Evolutionary conservation across 1,284 basidiomycete genomes (phyloP), one percentile per base, ranked within the genome.

Genomic region (Heimioporus retisporus): DNA sequence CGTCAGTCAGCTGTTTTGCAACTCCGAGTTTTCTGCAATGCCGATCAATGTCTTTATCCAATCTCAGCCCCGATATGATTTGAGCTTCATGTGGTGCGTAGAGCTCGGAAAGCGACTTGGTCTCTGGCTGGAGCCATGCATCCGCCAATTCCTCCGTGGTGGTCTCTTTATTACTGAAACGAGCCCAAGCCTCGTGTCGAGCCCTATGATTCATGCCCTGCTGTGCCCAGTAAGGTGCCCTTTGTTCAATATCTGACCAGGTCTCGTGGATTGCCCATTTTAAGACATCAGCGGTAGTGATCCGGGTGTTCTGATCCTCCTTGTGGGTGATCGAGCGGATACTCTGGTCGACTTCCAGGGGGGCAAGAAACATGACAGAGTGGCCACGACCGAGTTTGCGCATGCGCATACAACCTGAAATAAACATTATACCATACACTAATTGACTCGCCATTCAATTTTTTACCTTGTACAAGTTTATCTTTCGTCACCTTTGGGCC

Each of bases 201-300:
- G 66, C 69, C 18, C 71, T 48, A 62, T 82, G 81, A 51, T 85
- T 80, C 10, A 81, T 56, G 2, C 85, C 86, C 73, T 87, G 86
- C 57, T 81, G 77, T 25, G 73, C 80, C 85, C 85, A 86, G 28
- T 82, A 79, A 28, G 83, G 77, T 55, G 80, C 68, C 60, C 81
- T 72, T 8, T 21, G 46, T 19, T 21, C 14, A 19, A 48, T 48
- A 8, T 48, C 21, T 48, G 16, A 4, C 46, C 83, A 85, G 0
- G 84, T 84, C 70, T 83, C 81, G 8, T 35, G 35, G 35, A 35
- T 35, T 35, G 35, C 35, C 35, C 35, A 35, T 10, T 35, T 35
- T 35, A 86, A 58, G 35, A 85, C 73, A 59, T 86, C 81, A 3
- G 68, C 28, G 21, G 73, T 72, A n/a, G 56, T 18, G 14, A 81